These are phyloP conservation scores for Solanum paucissectum DNA, from an alignment of 257 asterid genomes.

Conservation along the genomic window DNA sequence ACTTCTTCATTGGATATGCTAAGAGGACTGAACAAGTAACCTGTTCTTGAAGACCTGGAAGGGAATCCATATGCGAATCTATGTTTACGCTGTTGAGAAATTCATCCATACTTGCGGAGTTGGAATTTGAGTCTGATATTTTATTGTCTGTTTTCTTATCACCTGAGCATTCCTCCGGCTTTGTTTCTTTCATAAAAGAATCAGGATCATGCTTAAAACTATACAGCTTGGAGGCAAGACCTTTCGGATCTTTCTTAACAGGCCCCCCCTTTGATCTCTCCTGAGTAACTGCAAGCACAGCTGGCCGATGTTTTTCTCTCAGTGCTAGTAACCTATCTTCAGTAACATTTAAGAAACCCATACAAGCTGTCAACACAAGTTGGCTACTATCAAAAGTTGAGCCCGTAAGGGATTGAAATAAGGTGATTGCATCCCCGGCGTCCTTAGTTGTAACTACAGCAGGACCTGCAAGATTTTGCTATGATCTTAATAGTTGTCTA, in stretches of 20 bases:
- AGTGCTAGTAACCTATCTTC: constrained; percentile 56
- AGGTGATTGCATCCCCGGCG: constrained; percentile 81
- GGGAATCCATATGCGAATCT: constrained; percentile 59
- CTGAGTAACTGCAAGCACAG: constrained; percentile 47
- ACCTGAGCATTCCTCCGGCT: constrained; percentile 27
- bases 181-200: constrained; percentile 28
- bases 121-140: constrained; percentile 21
- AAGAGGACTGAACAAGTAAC: constrained; percentile 16
- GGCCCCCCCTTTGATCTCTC: constrained; percentile 57
- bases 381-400: constrained; percentile 96
- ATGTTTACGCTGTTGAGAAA: constrained; percentile 30
- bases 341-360: constrained; percentile 62
- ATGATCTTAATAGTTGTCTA: background rate
- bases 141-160: constrained; percentile 16
- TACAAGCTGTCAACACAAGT: constrained; percentile 91
- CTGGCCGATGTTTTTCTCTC: constrained; percentile 69
- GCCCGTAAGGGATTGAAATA: constrained; percentile 66
- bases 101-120: constrained; percentile 41
- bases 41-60: constrained; percentile 85
- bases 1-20: background rate
- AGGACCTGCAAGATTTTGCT: constrained; percentile 45
- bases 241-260: constrained; percentile 53
- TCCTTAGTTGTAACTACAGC: constrained; percentile 77
- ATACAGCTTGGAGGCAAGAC: constrained; percentile 73
- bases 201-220: constrained; percentile 71